Percentiles rank a stretch among this genome's conserved stretches.
Conservation (phyloP, 805 yeast species). For the Scheffersomyces spartinae region DNA sequence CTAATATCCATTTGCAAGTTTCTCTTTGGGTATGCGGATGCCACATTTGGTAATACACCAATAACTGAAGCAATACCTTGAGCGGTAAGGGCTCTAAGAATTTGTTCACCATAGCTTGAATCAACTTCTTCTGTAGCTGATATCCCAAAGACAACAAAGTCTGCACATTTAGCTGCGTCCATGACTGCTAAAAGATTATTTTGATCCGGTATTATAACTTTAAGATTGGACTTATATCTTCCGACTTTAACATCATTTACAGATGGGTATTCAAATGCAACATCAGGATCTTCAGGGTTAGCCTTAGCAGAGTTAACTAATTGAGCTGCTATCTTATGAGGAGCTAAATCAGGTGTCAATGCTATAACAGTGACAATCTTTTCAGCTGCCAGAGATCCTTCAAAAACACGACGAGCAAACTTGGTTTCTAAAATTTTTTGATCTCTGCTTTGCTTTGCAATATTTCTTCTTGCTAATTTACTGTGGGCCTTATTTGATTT, state of each 20-base stretch:
- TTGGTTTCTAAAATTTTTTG: conserved; percentile 55
- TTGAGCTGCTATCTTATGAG: conserved; percentile 40
- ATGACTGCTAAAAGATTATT: conserved; percentile 54
- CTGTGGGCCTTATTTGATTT: conserved; percentile 28
- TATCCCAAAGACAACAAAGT: conserved; percentile 80
- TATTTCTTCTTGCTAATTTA: conserved; percentile 62
- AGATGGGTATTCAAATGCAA: conserved; percentile 29
- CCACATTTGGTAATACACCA: conserved; percentile 70
- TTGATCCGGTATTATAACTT: conserved; percentile 64
- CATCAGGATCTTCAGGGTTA: conserved; percentile 16
- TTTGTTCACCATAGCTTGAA: conserved; percentile 71
- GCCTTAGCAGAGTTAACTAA: conserved; percentile 31
- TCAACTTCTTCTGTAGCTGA: conserved; percentile 83
- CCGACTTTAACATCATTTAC: conserved; percentile 42
- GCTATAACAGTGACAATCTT: conserved; percentile 76
- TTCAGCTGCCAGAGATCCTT: conserved; percentile 70
- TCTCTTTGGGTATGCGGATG: conserved; percentile 54
- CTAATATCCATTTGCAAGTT: conserved; percentile 60
- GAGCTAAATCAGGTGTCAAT: conserved; percentile 58
- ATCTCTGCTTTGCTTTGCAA: conserved; percentile 64
- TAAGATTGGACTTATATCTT: conserved; percentile 66
- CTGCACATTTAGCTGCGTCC: conserved; percentile 84
- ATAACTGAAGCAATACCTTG: conserved; percentile 84
- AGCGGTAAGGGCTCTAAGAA: conserved; percentile 75
- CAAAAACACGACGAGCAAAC: conserved; percentile 59